Base-by-base conservation (phyloP, 805 yeast genomes). In the Teunomyces barrocoloradensis region DNA sequence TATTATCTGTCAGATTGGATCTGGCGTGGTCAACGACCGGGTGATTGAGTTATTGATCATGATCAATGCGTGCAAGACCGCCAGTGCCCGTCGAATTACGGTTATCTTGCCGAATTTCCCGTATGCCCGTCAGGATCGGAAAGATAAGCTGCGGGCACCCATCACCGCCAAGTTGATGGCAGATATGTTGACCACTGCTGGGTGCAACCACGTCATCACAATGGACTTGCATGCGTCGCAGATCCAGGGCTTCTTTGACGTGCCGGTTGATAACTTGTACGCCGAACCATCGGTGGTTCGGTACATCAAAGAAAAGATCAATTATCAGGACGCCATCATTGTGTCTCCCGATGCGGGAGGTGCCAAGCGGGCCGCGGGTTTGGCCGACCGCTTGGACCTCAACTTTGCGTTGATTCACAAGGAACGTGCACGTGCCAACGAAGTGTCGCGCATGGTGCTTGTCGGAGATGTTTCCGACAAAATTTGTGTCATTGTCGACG, bases 321-420 rank as follows among this genome's bases (percentile, higher is more conserved):
- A 78, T 55, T 76, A 70, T 53, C 67, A 79, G 36, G 78, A 85
- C 41, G 80, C 88, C n/a, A 86, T 87, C 45, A 81, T 87, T 46
- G 81, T 87, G 13, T 87, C 94, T 0, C 95, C 95, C 5, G 95
- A 87, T 69, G 95, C 94, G 6, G 95, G 95, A 64, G 95, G 95
- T 53, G 94, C 94, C 48, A 87, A 87, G 63, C 78, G 95, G 69
- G 94, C 88, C n/a, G 94, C 94, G 7, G 84, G 86, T 7, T 71
- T 87, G 54, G 94, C 94, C 44, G 94, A 87, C 64, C 77, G 85
- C 51, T 69, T 87, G 54, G 94, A 87, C 65, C 71, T 85, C 62
- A 85, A 85, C 61, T 87, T 87, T 68, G 94, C 94, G 18, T 78
- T 87, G 66, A 87, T 87, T 56, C 94, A 87, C 66, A 87, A 87